Conservation (phyloP, 1,284 basidiomycete genomes). For the Boletellus dicymbophilus region DNA sequence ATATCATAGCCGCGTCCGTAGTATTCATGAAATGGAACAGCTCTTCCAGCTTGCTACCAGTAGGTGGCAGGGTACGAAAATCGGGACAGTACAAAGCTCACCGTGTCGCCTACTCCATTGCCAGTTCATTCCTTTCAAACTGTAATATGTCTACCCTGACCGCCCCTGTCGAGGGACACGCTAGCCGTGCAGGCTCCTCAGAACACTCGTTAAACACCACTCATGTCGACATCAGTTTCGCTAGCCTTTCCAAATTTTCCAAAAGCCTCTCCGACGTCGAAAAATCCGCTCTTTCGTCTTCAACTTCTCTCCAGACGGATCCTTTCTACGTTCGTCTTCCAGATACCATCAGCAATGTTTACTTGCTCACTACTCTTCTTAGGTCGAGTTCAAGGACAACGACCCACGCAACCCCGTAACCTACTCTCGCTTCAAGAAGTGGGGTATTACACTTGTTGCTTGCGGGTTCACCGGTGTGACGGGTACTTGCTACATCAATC, state of each 20-base stretch:
- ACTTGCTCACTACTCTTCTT: neutral
- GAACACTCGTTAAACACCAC: slow-evolving; percentile 13
- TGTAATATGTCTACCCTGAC: slow-evolving; percentile 18
- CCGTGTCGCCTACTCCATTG: slow-evolving; percentile 4
- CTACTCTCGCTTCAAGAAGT: slow-evolving; percentile 24
- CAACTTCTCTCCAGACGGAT: slow-evolving; percentile 5
- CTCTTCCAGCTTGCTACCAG: too few species aligned
- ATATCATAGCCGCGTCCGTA: neutral
- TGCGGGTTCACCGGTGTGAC: slow-evolving; percentile 30
- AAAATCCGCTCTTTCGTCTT: slow-evolving; percentile 7
- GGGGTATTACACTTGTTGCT: slow-evolving; percentile 27
- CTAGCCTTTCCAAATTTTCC: neutral
- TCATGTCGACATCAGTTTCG: slow-evolving; percentile 6
- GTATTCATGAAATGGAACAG: neutral
- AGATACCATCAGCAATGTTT: neutral
- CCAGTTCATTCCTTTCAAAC: slow-evolving; percentile 16
- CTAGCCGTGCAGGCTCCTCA: slow-evolving; percentile 12
- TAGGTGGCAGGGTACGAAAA: slow-evolving; percentile 5
- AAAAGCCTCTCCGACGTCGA: slow-evolving; percentile 11
- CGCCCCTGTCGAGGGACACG: slow-evolving; percentile 7
- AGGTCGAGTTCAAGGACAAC: slow-evolving; percentile 25
- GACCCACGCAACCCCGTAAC: slow-evolving; percentile 24
- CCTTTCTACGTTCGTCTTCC: slow-evolving; percentile 15
- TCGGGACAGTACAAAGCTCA: neutral
- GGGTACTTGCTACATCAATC: slow-evolving; percentile 8